Evolutionary conservation across 2,329 filamentous ascomycete genomes (phyloP).

Genomic region (Fusarium redolens): DNA sequence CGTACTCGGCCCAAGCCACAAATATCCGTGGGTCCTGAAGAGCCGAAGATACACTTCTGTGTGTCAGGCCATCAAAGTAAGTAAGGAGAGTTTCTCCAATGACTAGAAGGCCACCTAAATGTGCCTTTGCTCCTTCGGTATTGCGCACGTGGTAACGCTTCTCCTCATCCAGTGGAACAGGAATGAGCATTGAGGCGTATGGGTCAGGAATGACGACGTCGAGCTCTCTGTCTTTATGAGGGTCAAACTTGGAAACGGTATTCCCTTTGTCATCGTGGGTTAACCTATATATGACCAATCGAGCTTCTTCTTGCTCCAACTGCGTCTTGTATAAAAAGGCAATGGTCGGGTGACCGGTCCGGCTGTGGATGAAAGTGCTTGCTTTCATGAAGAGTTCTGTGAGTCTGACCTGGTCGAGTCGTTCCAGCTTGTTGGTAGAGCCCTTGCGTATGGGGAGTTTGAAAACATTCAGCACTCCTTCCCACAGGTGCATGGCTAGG

Average conservation of each 20-base stretch:
- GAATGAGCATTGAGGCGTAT: constrained; percentile 71
- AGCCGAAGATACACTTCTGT: constrained; percentile 71
- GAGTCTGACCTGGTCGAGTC: constrained; percentile 66
- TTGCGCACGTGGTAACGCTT: constrained; percentile 72
- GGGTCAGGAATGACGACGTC: constrained; percentile 65
- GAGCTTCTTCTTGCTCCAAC: constrained; percentile 63
- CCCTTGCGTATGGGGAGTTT: constrained; percentile 61
- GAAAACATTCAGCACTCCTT: constrained; percentile 67
- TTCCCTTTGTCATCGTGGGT: constrained; percentile 68
- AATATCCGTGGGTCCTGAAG: constrained; percentile 84
- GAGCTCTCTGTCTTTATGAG: constrained; percentile 65
- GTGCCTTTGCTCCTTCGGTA: constrained; percentile 63
- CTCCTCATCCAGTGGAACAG: constrained; percentile 67
- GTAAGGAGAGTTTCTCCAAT: constrained; percentile 84
- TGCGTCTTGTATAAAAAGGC: constrained; percentile 69
- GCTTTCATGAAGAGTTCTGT: constrained; percentile 70
- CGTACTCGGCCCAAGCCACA: constrained; percentile 89
- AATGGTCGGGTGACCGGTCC: constrained; percentile 67
- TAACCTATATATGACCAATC: constrained; percentile 69
- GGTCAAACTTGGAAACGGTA: constrained; percentile 65
- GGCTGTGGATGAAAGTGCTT: constrained; percentile 67
- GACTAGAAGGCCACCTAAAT: constrained; percentile 76
- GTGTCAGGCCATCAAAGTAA: constrained; percentile 84
- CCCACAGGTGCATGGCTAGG: constrained; percentile 70
- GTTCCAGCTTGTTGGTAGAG: constrained; percentile 57